Conservation (phyloP, 805 yeast genomes). For the Alloascoidea hylecoeti region DNA sequence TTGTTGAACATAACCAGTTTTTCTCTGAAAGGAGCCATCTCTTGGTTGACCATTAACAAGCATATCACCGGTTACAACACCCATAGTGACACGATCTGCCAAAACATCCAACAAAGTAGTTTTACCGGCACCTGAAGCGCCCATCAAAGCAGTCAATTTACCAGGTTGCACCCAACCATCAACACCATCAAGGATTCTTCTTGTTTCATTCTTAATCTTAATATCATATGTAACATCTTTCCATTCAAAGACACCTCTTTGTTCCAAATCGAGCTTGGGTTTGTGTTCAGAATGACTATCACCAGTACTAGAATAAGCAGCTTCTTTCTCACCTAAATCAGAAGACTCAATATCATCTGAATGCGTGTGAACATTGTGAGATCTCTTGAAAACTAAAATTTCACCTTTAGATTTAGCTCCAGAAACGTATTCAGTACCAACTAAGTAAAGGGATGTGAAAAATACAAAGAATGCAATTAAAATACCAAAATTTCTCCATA, state of each 20-base stretch:
- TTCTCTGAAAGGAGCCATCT: slow-evolving; percentile 48
- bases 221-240: slow-evolving; percentile 60
- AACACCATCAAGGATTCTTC: slow-evolving; percentile 48
- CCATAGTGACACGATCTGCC: slow-evolving; percentile 57
- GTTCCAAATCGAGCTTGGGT: slow-evolving; percentile 4
- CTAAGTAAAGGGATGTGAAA: slow-evolving; percentile 38
- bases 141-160: slow-evolving; percentile 66
- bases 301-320: not conserved
- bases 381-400: slow-evolving; percentile 34
- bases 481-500: slow-evolving; percentile 59
- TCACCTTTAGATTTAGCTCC: slow-evolving; percentile 55
- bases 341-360: not conserved
- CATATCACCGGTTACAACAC: slow-evolving; percentile 57
- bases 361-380: slow-evolving; percentile 6
- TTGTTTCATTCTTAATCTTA: slow-evolving; percentile 41
- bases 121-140: slow-evolving; percentile 75
- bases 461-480: slow-evolving; percentile 36
- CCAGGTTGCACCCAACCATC: slow-evolving; percentile 83
- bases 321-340: not conserved
- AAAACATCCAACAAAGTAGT: slow-evolving; percentile 60
- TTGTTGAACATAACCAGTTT: slow-evolving; percentile 66
- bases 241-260: slow-evolving; percentile 56
- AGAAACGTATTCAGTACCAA: slow-evolving; percentile 39
- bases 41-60: slow-evolving; percentile 49
- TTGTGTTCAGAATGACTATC: not conserved